Conservation (phyloP, 2,329 filamentous ascomycete species). For the Trichoderma oligosporum region DNA sequence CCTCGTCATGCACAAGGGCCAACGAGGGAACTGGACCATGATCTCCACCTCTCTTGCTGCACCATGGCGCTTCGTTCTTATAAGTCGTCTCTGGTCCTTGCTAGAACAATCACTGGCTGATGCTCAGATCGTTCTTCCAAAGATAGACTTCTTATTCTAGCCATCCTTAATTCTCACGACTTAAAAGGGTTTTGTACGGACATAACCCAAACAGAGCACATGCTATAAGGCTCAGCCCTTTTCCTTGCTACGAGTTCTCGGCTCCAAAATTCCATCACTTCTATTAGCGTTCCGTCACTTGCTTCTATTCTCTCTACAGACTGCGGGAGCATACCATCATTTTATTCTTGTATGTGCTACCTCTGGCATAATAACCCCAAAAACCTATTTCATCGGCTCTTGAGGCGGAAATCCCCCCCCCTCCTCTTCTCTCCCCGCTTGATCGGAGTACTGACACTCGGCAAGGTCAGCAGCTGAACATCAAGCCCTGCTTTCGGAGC, state of each 20-base stretch:
- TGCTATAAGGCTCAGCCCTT: neutral
- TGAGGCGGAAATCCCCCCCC: neutral
- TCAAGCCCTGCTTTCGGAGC: slow-evolving; percentile 7
- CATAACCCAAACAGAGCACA: neutral
- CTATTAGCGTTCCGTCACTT: too few relatives aligned
- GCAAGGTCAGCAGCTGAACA: slow-evolving; percentile 1
- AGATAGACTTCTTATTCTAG: slow-evolving; percentile 19
- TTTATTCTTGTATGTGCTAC: too few relatives aligned
- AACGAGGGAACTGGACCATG: slow-evolving; percentile 3
- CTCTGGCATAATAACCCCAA: neutral
- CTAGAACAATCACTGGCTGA: slow-evolving; percentile 10
- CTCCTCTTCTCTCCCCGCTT: neutral
- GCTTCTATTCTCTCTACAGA: too few relatives aligned
- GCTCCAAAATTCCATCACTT: too few relatives aligned
- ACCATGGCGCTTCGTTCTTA: slow-evolving; percentile 18
- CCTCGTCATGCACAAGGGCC: slow-evolving; percentile 19
- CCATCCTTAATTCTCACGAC: neutral
- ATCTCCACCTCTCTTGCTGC: slow-evolving; percentile 18
- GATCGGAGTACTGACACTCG: neutral
- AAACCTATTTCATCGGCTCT: neutral
- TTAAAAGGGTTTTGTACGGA: neutral
- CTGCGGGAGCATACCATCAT: too few relatives aligned
- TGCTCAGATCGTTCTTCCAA: slow-evolving; percentile 19
- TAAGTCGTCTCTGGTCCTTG: slow-evolving; percentile 20
- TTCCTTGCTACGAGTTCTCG: neutral